These are phyloP conservation scores for Adansonia digitata DNA, from an alignment of 345 rosid genomes.

Conservation along the genomic window DNA sequence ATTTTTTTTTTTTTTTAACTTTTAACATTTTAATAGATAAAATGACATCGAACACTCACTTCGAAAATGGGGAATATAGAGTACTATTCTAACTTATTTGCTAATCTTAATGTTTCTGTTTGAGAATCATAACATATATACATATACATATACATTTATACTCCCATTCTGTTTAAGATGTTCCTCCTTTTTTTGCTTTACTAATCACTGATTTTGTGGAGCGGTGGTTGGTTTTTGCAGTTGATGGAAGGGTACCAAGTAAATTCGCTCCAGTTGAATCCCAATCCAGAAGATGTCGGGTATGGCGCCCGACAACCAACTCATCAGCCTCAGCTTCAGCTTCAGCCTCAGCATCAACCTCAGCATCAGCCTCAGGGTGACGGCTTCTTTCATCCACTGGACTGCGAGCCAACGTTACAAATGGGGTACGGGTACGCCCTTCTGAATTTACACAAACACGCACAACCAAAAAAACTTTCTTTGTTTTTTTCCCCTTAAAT, in stretches of 20 bases:
- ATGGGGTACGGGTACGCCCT: slow-evolving; percentile 54
- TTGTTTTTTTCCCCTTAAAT: background rate
- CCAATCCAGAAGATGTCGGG: slow-evolving; percentile 55
- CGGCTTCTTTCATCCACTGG: slow-evolving; percentile 74
- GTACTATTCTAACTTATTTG: background rate
- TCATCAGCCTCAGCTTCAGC: slow-evolving; percentile 45
- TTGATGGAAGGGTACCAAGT: slow-evolving; percentile 82
- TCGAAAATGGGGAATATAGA: no score
- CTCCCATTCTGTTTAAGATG: background rate
- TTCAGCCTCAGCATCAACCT: no score
- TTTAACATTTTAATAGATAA: no score
- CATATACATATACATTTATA: no score
- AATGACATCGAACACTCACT: no score
- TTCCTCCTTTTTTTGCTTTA: no score
- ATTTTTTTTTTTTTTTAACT: no score
- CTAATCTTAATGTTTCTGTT: background rate
- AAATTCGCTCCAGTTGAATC: slow-evolving; percentile 56
- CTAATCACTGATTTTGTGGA: no score
- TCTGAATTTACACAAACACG: background rate
- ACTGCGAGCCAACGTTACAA: slow-evolving; percentile 85
- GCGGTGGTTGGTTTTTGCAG: no score
- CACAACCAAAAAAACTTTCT: no score
- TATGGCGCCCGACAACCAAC: slow-evolving; percentile 47
- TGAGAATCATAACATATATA: no score
- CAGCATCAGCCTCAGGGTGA: no score